phyloP scores from a whole-genome alignment of 2,329 filamentous ascomycete genomes.

The Spiromastix sp. region DNA sequence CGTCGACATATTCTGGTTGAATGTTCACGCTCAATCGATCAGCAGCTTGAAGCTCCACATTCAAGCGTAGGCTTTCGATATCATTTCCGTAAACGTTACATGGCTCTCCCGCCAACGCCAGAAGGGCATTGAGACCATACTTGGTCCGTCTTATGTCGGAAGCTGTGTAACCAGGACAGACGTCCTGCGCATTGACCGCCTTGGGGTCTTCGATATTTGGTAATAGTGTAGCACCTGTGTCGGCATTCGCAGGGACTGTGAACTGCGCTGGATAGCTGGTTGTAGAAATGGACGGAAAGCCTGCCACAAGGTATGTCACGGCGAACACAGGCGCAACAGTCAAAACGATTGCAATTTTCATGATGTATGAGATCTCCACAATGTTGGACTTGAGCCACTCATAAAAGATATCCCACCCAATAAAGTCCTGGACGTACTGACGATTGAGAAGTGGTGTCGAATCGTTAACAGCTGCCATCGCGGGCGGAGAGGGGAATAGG shows the following conservation, averaged over 20 bases:
- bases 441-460: too few relatives aligned
- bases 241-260: slow-evolving; percentile 39
- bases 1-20: slow-evolving; percentile 50
- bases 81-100: slow-evolving; percentile 73
- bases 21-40: slow-evolving; percentile 64
- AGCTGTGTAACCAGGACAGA: slow-evolving; percentile 53
- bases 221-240: slow-evolving; percentile 39
- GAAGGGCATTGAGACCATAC: slow-evolving; percentile 41
- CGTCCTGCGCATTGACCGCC: slow-evolving; percentile 51
- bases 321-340: too few relatives aligned
- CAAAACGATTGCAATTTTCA: too few relatives aligned
- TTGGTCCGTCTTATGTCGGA: slow-evolving; percentile 37
- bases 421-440: too few relatives aligned
- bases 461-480: too few relatives aligned
- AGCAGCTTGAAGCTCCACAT: slow-evolving; percentile 56
- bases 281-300: too few relatives aligned
- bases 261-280: slow-evolving; percentile 20
- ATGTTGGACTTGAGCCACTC: too few relatives aligned
- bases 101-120: slow-evolving; percentile 42
- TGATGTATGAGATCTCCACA: too few relatives aligned
- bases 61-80: slow-evolving; percentile 53
- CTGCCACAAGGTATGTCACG: too few relatives aligned
- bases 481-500: too few relatives aligned
- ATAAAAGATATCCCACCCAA: too few relatives aligned
- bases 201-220: slow-evolving; percentile 56